Conservation (phyloP, 1,284 basidiomycete species). For the Athelia sp. region DNA sequence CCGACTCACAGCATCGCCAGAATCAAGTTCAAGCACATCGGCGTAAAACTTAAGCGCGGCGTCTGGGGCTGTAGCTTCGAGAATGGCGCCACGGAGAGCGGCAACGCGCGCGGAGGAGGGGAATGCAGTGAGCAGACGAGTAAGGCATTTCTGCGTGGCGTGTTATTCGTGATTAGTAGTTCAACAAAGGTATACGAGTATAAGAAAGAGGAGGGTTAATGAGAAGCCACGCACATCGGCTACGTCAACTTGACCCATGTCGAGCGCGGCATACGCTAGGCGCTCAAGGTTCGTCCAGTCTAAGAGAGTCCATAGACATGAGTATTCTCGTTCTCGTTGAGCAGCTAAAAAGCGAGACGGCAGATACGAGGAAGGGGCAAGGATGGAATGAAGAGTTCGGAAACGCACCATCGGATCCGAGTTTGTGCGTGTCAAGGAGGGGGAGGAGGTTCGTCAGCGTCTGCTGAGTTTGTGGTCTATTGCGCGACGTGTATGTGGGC, state of each 20-base stretch:
- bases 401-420: neutral
- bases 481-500: no score
- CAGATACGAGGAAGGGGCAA: constrained; percentile 14
- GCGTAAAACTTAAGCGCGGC: constrained; percentile 69
- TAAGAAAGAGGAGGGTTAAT: no score
- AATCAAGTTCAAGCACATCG: constrained; percentile 60
- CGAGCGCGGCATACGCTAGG: constrained; percentile 81
- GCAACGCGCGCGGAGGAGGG: constrained; percentile 80
- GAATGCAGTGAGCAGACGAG: constrained; percentile 67
- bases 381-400: neutral
- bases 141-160: constrained; percentile 55
- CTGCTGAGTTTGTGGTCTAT: constrained; percentile 1
- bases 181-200: constrained; percentile 3
- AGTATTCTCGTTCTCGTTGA: constrained; percentile 6
- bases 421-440: neutral
- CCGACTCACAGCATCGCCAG: constrained; percentile 69
- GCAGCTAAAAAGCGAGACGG: neutral
- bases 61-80: constrained; percentile 69
- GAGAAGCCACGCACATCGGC: constrained; percentile 64
- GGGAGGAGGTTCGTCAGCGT: constrained; percentile 15
- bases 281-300: constrained; percentile 90
- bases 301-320: constrained; percentile 25
- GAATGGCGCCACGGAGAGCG: constrained; percentile 79
- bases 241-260: constrained; percentile 73
- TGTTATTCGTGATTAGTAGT: constrained; percentile 24